Evolutionary conservation across 148 eudicot genomes (phyloP).

Genomic region (Amaranthus cruentus): DNA sequence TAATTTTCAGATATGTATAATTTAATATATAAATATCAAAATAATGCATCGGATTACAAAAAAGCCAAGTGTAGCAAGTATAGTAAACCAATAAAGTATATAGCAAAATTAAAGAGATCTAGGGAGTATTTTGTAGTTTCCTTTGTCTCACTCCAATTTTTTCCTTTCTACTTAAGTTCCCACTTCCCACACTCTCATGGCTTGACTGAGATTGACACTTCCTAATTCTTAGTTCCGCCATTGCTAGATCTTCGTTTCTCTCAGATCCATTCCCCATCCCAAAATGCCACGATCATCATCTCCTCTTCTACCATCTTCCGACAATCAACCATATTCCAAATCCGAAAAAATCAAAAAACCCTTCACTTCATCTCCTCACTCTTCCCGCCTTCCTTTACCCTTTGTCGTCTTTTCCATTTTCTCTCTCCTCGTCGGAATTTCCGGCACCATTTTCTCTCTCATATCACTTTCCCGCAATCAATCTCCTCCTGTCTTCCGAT

Average conservation of each 20-base stretch:
- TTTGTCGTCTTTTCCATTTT: slow-evolving; percentile 30
- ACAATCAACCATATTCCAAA: slow-evolving; percentile 37
- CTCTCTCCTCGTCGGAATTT: slow-evolving; percentile 43
- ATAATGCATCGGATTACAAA: too few species aligned
- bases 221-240: too few species aligned
- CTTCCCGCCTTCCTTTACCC: slow-evolving; percentile 25
- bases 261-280: slow-evolving; percentile 10
- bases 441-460: slow-evolving; percentile 48
- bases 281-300: slow-evolving; percentile 23
- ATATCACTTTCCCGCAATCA: slow-evolving; percentile 39
- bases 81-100: too few species aligned
- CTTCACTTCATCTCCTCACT: slow-evolving; percentile 15
- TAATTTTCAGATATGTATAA: too few species aligned
- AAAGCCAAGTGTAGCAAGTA: too few species aligned
- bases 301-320: slow-evolving; percentile 18
- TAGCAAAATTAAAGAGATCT: too few species aligned
- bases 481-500: slow-evolving; percentile 38
- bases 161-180: too few species aligned
- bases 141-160: too few species aligned
- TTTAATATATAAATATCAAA: too few species aligned
- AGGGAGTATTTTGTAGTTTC: too few species aligned
- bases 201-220: too few species aligned
- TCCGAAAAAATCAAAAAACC: slow-evolving; percentile 50
- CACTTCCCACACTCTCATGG: too few species aligned
- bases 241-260: not conserved